Evolutionary conservation across 345 rosid species (phyloP).

Genomic region (Salix brachista): DNA sequence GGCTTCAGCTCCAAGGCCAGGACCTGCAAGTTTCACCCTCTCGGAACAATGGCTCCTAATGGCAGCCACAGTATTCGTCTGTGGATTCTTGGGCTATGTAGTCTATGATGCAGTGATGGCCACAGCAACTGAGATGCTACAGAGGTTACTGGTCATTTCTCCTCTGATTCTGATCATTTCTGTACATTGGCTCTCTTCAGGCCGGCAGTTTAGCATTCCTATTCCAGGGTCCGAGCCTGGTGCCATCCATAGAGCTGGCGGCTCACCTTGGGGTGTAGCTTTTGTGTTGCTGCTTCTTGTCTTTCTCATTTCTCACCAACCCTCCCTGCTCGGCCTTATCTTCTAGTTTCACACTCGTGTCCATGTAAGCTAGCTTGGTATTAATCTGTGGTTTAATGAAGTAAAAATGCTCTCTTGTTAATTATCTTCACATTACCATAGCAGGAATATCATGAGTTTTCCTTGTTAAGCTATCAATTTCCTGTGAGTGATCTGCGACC

Average conservation of each 20-base stretch:
- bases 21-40: conserved; percentile 13
- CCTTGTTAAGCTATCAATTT: no score
- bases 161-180: conserved; percentile 45
- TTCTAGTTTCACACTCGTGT: conserved; percentile 8
- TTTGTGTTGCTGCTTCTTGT: conserved; percentile 37
- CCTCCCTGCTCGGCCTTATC: conserved; percentile 38
- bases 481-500: no score
- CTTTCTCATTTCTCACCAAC: conserved; percentile 45
- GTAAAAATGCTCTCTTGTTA: background rate
- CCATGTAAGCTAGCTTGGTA: background rate
- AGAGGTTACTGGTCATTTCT: conserved; percentile 42
- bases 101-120: conserved; percentile 53
- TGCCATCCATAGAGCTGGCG: conserved; percentile 50
- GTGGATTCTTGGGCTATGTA: conserved; percentile 38
- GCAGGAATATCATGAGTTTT: no score
- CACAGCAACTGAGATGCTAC: conserved; percentile 48
- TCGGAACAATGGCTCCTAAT: conserved; percentile 43
- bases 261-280: conserved; percentile 56
- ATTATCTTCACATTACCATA: no score
- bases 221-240: conserved; percentile 53
- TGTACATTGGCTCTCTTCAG: conserved; percentile 52
- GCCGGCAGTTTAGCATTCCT: conserved; percentile 31
- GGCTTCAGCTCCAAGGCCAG: conserved; percentile 28
- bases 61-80: conserved; percentile 19
- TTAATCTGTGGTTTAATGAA: background rate